Evolutionary conservation across 2,329 filamentous ascomycete genomes (phyloP), one percentile per base, ranked within the genome.

Genomic region (Cryphonectria japonica): DNA sequence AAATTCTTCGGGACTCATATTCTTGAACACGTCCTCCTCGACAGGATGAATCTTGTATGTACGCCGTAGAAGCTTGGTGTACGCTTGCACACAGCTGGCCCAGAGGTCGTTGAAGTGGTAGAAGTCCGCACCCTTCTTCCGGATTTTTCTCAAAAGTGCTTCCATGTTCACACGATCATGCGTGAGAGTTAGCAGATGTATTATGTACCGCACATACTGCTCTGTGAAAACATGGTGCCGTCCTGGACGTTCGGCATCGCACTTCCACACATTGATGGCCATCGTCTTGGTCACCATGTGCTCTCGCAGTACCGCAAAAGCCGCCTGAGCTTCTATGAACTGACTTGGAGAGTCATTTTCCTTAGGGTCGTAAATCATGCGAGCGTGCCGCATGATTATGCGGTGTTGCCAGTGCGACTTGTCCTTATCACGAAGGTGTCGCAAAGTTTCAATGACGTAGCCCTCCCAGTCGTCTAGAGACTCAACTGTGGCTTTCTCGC

Each of bases 351-450:
- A 41, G 60, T 80, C 78, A 52, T 81, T 79, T 50, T 71, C 67
- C 4, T 71, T 52, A 41, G 85, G 83, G 67, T 84, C 82, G 68
- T 87, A 88, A 9, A 89, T 76, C 29, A 90, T 87, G 46, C 82
- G 83, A 1, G 88, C 85, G 76, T 93, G 91, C 34, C 94, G 90
- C 77, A 92, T 91, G 68, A 94, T 93, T 82, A 98, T 94, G 29
- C 95, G 92, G 79, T 98, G 95, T 78, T 98, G 95, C 95, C 95
- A 98, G 76, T 96, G 95, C 0, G 93, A 92, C 83, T 97, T 97
- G 81, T 98, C 95, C 72, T 94, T 94, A 65, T 89, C 88, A 16
- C 85, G 85, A 13, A 90, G 78, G 68, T 84, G 84, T 9, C 81
- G 81, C 57, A 90, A 77, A 62, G 82, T 86, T 64, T 83, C 82